Base-by-base conservation (phyloP, 169 alveolate species). In the Babesia caballi region DNA sequence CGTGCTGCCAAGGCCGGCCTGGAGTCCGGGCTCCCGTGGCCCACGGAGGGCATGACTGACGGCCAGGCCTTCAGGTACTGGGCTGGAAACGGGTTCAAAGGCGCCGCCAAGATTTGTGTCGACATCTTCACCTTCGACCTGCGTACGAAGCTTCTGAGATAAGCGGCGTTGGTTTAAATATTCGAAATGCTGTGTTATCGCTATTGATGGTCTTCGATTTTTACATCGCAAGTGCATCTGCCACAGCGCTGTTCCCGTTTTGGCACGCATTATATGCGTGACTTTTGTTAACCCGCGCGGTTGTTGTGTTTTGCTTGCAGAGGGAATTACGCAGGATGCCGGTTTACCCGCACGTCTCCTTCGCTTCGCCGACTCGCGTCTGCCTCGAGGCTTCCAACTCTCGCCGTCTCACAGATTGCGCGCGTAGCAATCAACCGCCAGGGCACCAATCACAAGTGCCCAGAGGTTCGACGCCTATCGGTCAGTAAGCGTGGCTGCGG, bases 11-110 rank as follows among this genome's bases (percentile, higher is more conserved):
- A 44, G 73, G 27, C 8, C 9, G 73, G 46, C 14, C 3, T 63
- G 52, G 73, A 63, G 4, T 63, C 73, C 23, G 73, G 73, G 9
- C 60, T 63, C 14, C 73, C 73, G 19, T 63, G 60, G 58, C 73
- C 73, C 2, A 63, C 73, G 4, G 61, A 40, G 47, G 52, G 42
- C 33, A 30, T 32, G 50, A n/a, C 33, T 49, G 47, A 15, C 36
- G 32, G 14, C 38, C 5, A 32, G 35, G 58, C 73, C 19, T 63
- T 63, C 50, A 17, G n/a, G 46, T 63, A 63, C 73, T 63, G 73
- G 73, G 30, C 46, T 5, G 50, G 47, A 19, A 17, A 3, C 3
- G 73, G 63, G 11, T 1, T 63, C 73, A 12, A 7, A 4, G 73
- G 73, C 3, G 73, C 47, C 12, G 32, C n/a, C 23, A 35, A 14